Base-by-base conservation (phyloP, 352 stramenopile species). In the Elongisporangium undulatum region DNA sequence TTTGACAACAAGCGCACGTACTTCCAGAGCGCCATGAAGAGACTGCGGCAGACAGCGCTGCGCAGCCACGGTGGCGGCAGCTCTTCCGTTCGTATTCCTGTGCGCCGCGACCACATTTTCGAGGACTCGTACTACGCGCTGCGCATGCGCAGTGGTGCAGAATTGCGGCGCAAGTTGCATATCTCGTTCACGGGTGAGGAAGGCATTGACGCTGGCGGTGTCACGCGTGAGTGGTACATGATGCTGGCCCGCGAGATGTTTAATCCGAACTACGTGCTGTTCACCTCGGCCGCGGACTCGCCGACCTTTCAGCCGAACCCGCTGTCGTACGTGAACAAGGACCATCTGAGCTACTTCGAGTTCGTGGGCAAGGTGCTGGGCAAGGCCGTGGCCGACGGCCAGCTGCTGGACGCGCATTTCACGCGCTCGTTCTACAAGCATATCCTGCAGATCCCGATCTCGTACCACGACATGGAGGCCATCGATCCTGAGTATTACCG, bases 191-290 rank as follows among this genome's bases (percentile, higher is more conserved):
- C 84, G 2, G 89, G 96, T 41, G 97, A 99, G 81, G 94, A 99
- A 72, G 98, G 97, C 22, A 98, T 99, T 72, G 98, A 99, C 72
- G 98, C 98, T 0, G 98, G 98, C 61, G 98, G 98, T 21, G 82
- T 99, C 13, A 99, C 97, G 29, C 82, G 97, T 51, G 98, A 99
- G 82, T 99, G 98, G 80, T 98, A 99, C 75, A 96, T 95, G 64
- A 99, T 99, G 72, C 73, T 99, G 26, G 96, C 97, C 3, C 98
- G 98, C 64, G 97, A 99, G 74, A 99, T 99, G 66, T 99, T 99
- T 79, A 99, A 99, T 74, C 96, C 97, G 52, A 99, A 99, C 72
- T 99, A 99, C 76, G 97, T 97, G 57, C 75, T 99, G 1, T 99
- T 99, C 79, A 99, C 96, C 49, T 98, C 96, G 19, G 97, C 97